Percentiles rank a stretch among this genome's conserved stretches.
These are phyloP conservation scores for Moricandia arvensis DNA, from an alignment of 345 rosid species.

Conservation along the genomic window DNA sequence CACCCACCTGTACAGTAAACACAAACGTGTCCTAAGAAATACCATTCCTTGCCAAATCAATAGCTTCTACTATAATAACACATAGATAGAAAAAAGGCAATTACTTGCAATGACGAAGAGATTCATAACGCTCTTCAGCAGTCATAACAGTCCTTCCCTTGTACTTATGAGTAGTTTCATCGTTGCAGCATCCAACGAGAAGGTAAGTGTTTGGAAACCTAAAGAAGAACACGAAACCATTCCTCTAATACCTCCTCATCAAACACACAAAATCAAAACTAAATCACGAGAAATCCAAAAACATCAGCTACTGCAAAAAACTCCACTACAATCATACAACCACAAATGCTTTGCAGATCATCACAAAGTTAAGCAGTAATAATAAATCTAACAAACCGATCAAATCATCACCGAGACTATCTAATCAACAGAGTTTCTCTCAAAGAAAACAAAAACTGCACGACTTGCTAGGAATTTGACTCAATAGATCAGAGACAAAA, in stretches of 20 bases:
- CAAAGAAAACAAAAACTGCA: too few relatives aligned
- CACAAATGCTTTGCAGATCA: neutral
- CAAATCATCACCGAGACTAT: neutral
- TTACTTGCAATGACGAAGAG: conserved; percentile 97
- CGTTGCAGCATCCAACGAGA: conserved; percentile 91
- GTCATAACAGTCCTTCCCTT: conserved; percentile 96
- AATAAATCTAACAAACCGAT: neutral
- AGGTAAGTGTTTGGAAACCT: conserved; percentile 82
- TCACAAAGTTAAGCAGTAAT: neutral
- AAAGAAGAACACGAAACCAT: conserved; percentile 14
- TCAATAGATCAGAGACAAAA: conserved; percentile 11
- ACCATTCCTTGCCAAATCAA: neutral
- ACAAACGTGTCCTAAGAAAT: neutral
- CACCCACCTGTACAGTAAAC: conserved; percentile 64
- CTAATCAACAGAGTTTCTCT: neutral
- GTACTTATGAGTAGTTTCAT: conserved; percentile 73
- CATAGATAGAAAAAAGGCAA: neutral
- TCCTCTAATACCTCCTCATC: neutral
- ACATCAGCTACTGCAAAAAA: conserved; percentile 12
- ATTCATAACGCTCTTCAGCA: conserved; percentile 79
- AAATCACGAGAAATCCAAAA: conserved; percentile 6
- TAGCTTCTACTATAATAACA: neutral
- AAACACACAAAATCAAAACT: neutral
- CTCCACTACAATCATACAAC: neutral
- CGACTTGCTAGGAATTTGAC: neutral